Evolutionary conservation across 306 rosid species (phyloP).

Genomic region (Trifolium repens): DNA sequence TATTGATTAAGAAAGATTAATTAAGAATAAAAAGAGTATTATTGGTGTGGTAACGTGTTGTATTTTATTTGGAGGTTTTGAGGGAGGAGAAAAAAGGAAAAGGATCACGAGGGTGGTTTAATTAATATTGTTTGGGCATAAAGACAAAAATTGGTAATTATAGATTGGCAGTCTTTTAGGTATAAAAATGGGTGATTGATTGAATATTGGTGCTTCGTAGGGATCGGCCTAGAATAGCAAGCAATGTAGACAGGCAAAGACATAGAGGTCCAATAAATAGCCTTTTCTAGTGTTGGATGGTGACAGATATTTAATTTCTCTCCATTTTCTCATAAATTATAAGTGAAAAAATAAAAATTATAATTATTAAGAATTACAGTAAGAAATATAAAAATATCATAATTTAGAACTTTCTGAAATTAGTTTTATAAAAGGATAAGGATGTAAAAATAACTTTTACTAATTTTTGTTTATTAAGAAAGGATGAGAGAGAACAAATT

Average conservation of each 20-base stretch:
- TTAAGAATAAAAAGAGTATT: slow-evolving; percentile 1
- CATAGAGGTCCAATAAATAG: slow-evolving; percentile 26
- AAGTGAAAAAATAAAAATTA: too few species aligned
- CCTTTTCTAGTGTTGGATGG: slow-evolving; percentile 8
- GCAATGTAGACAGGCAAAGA: not conserved
- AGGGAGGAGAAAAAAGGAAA: not conserved
- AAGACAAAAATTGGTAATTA: slow-evolving; percentile 20
- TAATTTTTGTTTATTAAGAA: too few species aligned
- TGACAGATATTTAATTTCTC: slow-evolving; percentile 18
- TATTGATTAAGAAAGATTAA: not conserved
- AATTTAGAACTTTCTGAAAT: too few species aligned
- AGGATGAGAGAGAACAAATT: too few species aligned
- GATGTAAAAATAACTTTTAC: too few species aligned
- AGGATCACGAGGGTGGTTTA: not conserved
- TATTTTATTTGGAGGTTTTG: not conserved
- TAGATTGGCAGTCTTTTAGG: slow-evolving; percentile 21
- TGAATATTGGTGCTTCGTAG: slow-evolving; percentile 24
- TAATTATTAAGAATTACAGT: too few species aligned
- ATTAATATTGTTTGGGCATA: not conserved
- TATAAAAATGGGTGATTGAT: slow-evolving; percentile 36
- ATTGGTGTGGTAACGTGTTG: slow-evolving; percentile 5
- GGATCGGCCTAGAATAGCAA: slow-evolving; percentile 35
- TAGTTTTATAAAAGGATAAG: too few species aligned
- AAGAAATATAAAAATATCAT: too few species aligned
- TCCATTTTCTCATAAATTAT: not conserved